A percentile compares a stretch with the other conserved stretches of the same genome.
These are phyloP conservation scores for Saccharomyces pastorianus DNA, from an alignment of 1,139 yeast genomes.

Conservation along the genomic window DNA sequence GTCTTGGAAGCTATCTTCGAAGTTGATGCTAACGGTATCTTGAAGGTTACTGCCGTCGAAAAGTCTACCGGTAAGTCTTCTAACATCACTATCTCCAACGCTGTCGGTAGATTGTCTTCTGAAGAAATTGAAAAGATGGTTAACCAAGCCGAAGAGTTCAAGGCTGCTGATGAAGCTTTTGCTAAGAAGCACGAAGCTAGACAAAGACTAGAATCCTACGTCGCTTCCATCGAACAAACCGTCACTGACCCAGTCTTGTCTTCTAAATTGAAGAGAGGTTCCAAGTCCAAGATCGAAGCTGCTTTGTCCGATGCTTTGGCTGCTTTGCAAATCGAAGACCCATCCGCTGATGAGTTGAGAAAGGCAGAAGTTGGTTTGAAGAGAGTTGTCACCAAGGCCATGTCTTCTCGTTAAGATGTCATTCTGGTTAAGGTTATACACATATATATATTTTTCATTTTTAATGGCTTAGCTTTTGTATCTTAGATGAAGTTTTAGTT, in stretches of 20 bases:
- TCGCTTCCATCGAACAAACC: slow-evolving; percentile 92
- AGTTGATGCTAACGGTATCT: slow-evolving; percentile 99
- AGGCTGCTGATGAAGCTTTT: slow-evolving; percentile 97
- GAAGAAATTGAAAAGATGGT: slow-evolving; percentile 98
- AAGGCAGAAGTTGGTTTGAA: slow-evolving; percentile 98
- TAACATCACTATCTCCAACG: slow-evolving; percentile 98
- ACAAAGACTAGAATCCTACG: slow-evolving; percentile 98
- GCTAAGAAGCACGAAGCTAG: slow-evolving; percentile 99
- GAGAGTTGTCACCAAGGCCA: slow-evolving; percentile 99
- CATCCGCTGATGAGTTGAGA: slow-evolving; percentile 94
- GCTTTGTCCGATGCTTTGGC: slow-evolving; percentile 98
- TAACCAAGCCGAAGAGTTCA: slow-evolving; percentile 97
- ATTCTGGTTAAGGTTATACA: slow-evolving; percentile 9
- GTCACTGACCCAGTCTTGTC: slow-evolving; percentile 98
- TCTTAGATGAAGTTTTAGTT: slow-evolving; percentile 3
- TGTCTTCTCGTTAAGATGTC: slow-evolving; percentile 83
- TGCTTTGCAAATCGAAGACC: slow-evolving; percentile 94
- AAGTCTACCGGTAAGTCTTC: slow-evolving; percentile 99
- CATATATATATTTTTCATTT: neutral
- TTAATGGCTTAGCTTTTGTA: slow-evolving; percentile 2
- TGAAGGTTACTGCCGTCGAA: slow-evolving; percentile 98
- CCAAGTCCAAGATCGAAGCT: slow-evolving; percentile 95
- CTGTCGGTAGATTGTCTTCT: slow-evolving; percentile 97
- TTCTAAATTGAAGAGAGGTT: slow-evolving; percentile 95
- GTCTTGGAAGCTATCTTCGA: slow-evolving; percentile 98